A percentile compares a stretch with the other conserved stretches of the same genome.
phyloP scores from a whole-genome alignment of 768 basidiomycete species.

The Hortiboletus campestris region DNA sequence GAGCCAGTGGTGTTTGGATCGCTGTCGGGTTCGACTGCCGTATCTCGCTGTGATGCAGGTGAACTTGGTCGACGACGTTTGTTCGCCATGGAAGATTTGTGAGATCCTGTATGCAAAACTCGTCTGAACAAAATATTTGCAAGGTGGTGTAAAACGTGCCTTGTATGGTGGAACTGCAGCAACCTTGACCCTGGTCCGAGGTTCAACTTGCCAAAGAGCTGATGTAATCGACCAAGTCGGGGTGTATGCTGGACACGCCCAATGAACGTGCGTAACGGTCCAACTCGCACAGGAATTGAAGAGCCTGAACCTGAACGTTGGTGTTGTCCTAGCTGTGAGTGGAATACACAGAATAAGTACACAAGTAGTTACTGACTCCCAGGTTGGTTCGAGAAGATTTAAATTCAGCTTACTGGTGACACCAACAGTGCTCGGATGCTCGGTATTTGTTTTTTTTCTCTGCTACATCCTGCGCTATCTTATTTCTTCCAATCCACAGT shows the following conservation, averaged over 20 bases:
- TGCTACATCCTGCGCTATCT: not conserved
- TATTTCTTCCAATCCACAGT: slow-evolving; percentile 44
- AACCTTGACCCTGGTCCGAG: slow-evolving; percentile 1
- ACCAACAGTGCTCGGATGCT: slow-evolving; percentile 8
- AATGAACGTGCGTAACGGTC: not conserved
- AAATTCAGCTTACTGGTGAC: no score
- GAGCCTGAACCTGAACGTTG: no score
- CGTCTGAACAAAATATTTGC: not conserved
- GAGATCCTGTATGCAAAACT: not conserved
- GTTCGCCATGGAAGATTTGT: not conserved
- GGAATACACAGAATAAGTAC: no score
- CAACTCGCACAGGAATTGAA: not conserved
- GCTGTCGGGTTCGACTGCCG: not conserved
- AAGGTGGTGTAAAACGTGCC: not conserved
- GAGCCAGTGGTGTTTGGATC: not conserved
- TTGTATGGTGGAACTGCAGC: not conserved
- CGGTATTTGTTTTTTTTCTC: slow-evolving; percentile 9
- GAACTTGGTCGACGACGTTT: slow-evolving; percentile 17
- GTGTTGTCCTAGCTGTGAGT: no score
- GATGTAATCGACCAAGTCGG: slow-evolving; percentile 6
- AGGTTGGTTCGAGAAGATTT: no score
- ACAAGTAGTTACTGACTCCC: no score
- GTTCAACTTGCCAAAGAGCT: not conserved
- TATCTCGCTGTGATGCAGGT: not conserved
- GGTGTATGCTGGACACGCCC: no score